Base-by-base conservation (phyloP, 2,329 filamentous ascomycete species). In the Plectosphaerella plurivora region DNA sequence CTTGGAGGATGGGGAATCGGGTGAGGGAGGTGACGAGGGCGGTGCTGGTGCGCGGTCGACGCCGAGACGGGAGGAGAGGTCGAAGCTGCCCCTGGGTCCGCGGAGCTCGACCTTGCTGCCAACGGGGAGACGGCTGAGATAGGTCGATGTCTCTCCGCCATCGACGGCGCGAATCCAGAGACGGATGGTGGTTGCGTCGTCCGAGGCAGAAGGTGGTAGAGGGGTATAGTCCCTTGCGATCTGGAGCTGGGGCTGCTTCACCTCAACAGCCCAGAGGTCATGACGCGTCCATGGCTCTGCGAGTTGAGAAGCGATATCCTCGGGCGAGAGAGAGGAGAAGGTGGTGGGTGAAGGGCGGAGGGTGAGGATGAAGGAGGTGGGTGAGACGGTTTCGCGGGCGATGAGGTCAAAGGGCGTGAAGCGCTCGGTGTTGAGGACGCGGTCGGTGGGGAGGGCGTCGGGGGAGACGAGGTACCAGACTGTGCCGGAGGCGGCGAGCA, bases 211-310 rank as follows among this genome's bases (percentile, higher is more conserved):
- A 0, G 83, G 79, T 0, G 91, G 93, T 0, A 99, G 74, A 1
- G 93, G 91, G 4, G 94, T 97, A 70, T 99, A 99, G 53, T 91
- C 86, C 56, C 94, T 76, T 44, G 90, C 89, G 60, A 99, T 96
- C 70, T 97, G 92, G 53, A 97, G 73, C 67, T 96, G 86, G 2
- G 94, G 94, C 72, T 97, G 94, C 72, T 96, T 96, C 64, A 96
- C 84, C 73, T 97, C 88, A 35, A 97, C 87, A 57, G 87, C 91
- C 88, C 91, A 96, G 42, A 95, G 78, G 5, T 88, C 87, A 52
- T 81, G 58, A 55, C 57, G 20, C 11, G 58, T 59, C 70, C 71
- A 70, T 57, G 53, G 42, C 15, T 55, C 51, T 3, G 60, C 28
- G 37, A 49, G 49, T 41, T 47, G 22, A 10, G 47, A 7, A 14